phyloP scores from a whole-genome alignment of 495 filamentous ascomycete genomes.

The Aspergillus conjunctus region DNA sequence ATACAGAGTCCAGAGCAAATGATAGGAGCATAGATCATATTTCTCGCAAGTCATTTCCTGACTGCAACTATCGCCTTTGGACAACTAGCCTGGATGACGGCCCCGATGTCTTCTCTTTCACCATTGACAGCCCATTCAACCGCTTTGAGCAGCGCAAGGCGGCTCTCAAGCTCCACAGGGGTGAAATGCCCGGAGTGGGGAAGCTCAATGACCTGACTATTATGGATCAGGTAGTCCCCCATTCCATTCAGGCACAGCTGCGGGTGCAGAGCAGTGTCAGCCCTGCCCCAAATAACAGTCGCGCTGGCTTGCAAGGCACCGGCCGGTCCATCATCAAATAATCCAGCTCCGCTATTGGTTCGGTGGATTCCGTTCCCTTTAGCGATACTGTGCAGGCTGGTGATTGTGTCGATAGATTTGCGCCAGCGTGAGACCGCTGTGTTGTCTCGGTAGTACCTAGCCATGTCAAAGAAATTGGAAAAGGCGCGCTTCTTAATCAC shows the following conservation, averaged over 20 bases:
- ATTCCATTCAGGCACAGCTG: slow-evolving; percentile 48
- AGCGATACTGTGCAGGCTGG: slow-evolving; percentile 44
- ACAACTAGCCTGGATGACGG: slow-evolving; percentile 33
- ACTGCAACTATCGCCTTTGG: slow-evolving; percentile 36
- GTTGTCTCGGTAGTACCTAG: slow-evolving; percentile 52
- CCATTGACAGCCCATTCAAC: slow-evolving; percentile 44
- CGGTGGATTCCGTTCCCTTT: slow-evolving; percentile 28
- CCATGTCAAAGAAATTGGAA: slow-evolving; percentile 47
- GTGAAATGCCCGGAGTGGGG: slow-evolving; percentile 46
- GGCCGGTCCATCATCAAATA: slow-evolving; percentile 49
- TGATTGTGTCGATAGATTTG: slow-evolving; percentile 51
- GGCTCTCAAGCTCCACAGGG: slow-evolving; percentile 44
- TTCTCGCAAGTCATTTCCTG: slow-evolving; percentile 30
- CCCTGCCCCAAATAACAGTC: slow-evolving; percentile 56
- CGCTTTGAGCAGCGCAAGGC: slow-evolving; percentile 34
- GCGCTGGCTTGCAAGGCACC: slow-evolving; percentile 49
- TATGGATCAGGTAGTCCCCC: slow-evolving; percentile 39
- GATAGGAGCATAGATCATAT: neutral
- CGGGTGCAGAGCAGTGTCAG: slow-evolving; percentile 44
- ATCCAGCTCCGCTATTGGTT: slow-evolving; percentile 39
- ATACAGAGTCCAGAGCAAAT: too few relatives aligned
- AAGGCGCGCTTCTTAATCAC: slow-evolving; percentile 30
- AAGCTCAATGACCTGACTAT: slow-evolving; percentile 46
- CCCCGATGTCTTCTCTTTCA: slow-evolving; percentile 39
- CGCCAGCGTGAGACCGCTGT: slow-evolving; percentile 42